Base-by-base conservation (phyloP, 1,284 basidiomycete species). In the Inonotus hispidus region DNA sequence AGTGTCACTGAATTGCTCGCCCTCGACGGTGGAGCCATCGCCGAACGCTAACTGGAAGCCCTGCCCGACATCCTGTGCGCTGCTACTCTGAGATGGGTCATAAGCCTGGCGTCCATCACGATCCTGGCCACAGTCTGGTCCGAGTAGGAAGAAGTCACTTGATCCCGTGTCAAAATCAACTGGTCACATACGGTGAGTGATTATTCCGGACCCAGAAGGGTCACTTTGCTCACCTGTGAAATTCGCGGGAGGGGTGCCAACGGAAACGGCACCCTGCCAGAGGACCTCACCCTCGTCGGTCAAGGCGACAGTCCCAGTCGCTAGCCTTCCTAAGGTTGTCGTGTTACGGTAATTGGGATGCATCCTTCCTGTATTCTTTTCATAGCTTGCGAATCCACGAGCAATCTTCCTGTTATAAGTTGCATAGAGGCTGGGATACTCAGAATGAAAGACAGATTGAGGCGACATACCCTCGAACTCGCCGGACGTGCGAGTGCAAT, bases 111-210 rank as follows among this genome's bases (percentile, higher is more conserved):
- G 66, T 7, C 67, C 66, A 14, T 37, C 46, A 53, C 67, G 67
- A 29, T 63, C 65, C 25, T 50, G 53, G 16, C 49, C 63, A 53
- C 67, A 68, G 27, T 61, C 45, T 10, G 50, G 29, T 3, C 63
- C 63, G 6, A 64, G 66, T 11, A 67, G 56, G 62, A 68, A 65
- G 13, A 68, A 53, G 53, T 68, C 67, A 45, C 64, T 65, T 41
- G 63, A 65, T 1, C 67, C 64, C 6, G 66, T 66, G 59, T 68
- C 67, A 49, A 68, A 68, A 43, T 67, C 67, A 25, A 68, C 67
- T 67, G 35, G 35, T 16, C 16, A 27, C 23, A 13, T 23, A 14
- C 25, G 25, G 23, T 49, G 14, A 27, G 46, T 4, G n/a, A n/a
- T n/a, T n/a, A 49, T 7, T n/a, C 3, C 10, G 25, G 13, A n/a